Conservation (phyloP, 129 eudicot genomes). For the Flaveria brownii region DNA sequence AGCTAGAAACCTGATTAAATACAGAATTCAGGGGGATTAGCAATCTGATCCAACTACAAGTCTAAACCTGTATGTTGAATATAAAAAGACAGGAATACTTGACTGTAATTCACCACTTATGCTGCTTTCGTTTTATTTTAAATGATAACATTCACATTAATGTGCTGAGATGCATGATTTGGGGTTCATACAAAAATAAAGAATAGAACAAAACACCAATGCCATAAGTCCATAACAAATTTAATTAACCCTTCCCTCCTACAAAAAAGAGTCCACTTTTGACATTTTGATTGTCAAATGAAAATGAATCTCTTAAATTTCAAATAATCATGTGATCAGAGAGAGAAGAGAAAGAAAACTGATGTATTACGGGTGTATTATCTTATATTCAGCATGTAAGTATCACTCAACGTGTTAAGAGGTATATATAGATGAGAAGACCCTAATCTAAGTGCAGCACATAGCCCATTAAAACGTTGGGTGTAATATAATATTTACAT, state of each 20-base stretch:
- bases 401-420: neutral
- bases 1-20: slow-evolving; percentile 79
- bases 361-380: neutral
- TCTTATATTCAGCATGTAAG: neutral
- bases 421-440: neutral
- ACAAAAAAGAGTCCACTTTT: neutral
- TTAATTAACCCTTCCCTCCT: neutral
- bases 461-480: neutral
- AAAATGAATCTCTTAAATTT: too few species aligned
- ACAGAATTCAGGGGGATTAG: neutral
- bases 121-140: too few species aligned
- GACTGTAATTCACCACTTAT: neutral
- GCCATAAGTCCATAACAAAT: neutral
- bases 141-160: neutral
- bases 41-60: neutral
- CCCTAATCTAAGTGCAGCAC: neutral
- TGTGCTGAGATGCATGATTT: too few species aligned
- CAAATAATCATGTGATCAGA: neutral
- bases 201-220: neutral
- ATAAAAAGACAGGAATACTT: neutral
- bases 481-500: too few species aligned
- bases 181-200: too few species aligned
- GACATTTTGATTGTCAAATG: neutral
- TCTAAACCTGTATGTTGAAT: neutral
- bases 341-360: neutral